phyloP scores from a whole-genome alignment of 2,329 filamentous ascomycete species.

The Alternaria consortialis region DNA sequence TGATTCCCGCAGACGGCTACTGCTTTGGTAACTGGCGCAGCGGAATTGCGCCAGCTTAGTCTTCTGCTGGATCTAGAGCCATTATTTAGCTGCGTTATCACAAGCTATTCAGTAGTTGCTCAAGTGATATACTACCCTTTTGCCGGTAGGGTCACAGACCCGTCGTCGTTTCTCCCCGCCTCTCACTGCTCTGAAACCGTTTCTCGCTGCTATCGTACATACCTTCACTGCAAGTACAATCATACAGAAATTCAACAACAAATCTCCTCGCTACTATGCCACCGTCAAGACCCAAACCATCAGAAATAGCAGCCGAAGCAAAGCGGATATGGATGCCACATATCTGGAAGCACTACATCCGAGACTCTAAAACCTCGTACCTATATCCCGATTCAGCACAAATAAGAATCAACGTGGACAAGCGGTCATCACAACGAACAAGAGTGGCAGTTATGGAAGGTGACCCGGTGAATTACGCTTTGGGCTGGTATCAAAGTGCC shows the following conservation, averaged over 20 bases:
- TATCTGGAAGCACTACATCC: conserved; percentile 65
- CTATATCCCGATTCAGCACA: conserved; percentile 58
- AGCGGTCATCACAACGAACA: conserved; percentile 54
- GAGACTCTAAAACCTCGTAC: conserved; percentile 66
- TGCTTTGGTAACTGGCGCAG: conserved; percentile 38
- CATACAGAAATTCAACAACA: conserved; percentile 9
- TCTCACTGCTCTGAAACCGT: conserved; percentile 15
- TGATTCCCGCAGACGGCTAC: conserved; percentile 41
- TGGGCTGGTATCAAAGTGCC: conserved; percentile 63
- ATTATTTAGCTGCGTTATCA: conserved; percentile 44
- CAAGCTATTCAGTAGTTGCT: conserved; percentile 33
- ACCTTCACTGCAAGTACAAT: conserved; percentile 17
- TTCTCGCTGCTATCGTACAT: conserved; percentile 1
- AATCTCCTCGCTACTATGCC: conserved; percentile 58
- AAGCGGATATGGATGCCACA: conserved; percentile 74
- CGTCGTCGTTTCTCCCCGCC: conserved; percentile 16
- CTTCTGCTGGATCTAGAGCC: conserved; percentile 40
- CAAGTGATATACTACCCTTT: conserved; percentile 42
- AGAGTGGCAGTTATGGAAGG: conserved; percentile 57
- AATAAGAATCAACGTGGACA: conserved; percentile 57
- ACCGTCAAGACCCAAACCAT: conserved; percentile 68
- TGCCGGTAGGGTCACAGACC: conserved; percentile 27
- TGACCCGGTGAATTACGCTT: conserved; percentile 61
- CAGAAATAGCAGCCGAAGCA: conserved; percentile 77
- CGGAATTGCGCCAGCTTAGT: conserved; percentile 36